Percentiles rank a stretch among this genome's conserved stretches.
These are phyloP conservation scores for Arabidopsis suecica DNA, from an alignment of 345 rosid species.

Conservation along the genomic window DNA sequence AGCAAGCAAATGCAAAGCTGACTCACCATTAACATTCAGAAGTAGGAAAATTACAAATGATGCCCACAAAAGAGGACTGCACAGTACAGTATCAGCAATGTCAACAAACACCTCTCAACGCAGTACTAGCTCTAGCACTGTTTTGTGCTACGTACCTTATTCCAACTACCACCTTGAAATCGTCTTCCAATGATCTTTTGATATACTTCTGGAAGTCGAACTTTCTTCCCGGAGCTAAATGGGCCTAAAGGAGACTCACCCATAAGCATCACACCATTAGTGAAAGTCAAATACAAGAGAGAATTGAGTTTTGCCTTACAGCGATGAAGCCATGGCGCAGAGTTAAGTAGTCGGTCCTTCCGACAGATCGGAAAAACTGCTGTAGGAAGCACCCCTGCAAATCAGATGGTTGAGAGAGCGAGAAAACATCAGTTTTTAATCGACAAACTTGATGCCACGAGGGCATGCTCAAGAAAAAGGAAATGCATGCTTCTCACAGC, in stretches of 20 bases:
- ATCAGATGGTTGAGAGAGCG: conserved; percentile 25
- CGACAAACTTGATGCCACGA: background rate
- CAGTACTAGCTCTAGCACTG: background rate
- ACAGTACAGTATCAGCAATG: conserved; percentile 27
- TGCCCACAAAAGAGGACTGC: conserved; percentile 87
- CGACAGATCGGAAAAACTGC: conserved; percentile 81
- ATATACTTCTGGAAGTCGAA: conserved; percentile 85
- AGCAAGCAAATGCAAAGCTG: conserved; percentile 18
- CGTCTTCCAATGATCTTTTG: conserved; percentile 87
- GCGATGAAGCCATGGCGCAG: conserved; percentile 82
- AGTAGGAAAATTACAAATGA: conserved; percentile 85
- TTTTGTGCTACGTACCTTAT: conserved; percentile 57
- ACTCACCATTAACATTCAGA: conserved; percentile 74
- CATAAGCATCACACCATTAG: conserved; percentile 11
- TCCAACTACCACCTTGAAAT: conserved; percentile 77
- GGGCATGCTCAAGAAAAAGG: background rate
- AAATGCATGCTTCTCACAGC: conserved; percentile 50
- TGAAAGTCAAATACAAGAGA: background rate
- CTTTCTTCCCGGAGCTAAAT: conserved; percentile 83
- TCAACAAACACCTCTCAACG: background rate
- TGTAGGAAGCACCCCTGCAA: conserved; percentile 84
- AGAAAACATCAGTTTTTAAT: background rate
- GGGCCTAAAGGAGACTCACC: conserved; percentile 56
- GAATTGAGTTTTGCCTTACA: conserved; percentile 52
- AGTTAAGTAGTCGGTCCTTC: conserved; percentile 78